Percentiles rank a stretch among this genome's conserved stretches.
Evolutionary conservation across 2,329 filamentous ascomycete genomes (phyloP).

Genomic region (Fusarium albosuccineum): DNA sequence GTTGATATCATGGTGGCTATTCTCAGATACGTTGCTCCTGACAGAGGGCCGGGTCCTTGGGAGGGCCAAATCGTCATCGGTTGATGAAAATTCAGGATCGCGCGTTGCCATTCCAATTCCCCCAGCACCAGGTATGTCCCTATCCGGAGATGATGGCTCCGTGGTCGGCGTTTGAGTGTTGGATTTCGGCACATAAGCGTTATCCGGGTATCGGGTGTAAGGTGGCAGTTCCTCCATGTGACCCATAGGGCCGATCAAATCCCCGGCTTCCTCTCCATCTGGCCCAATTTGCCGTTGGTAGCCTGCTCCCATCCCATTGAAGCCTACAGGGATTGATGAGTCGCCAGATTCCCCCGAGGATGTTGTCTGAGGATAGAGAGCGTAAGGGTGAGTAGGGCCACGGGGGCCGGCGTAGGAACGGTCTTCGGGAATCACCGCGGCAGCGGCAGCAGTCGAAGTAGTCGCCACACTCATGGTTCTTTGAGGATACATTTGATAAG

Average conservation of each 20-base stretch:
- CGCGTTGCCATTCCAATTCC: constrained; percentile 71
- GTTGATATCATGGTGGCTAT: constrained; percentile 68
- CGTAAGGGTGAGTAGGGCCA: constrained; percentile 86
- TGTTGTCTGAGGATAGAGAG: constrained; percentile 86
- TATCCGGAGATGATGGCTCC: constrained; percentile 23
- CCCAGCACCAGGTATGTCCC: constrained; percentile 67
- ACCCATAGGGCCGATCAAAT: constrained; percentile 87
- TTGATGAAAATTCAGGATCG: constrained; percentile 73
- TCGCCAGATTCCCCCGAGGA: constrained; percentile 60
- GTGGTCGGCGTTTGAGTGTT: constrained; percentile 22
- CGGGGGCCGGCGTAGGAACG: constrained; percentile 69
- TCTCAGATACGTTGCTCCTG: constrained; percentile 62
- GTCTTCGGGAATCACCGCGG: constrained; percentile 52
- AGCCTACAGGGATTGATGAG: constrained; percentile 75
- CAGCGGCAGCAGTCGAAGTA: constrained; percentile 74
- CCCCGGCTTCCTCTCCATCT: constrained; percentile 87
- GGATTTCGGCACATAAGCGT: constrained; percentile 62
- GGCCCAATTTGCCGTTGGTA: constrained; percentile 82
- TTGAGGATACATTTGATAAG: constrained; percentile 88
- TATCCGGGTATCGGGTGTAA: constrained; percentile 90
- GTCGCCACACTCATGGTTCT: constrained; percentile 78
- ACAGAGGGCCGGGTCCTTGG: constrained; percentile 65
- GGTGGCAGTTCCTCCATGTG: constrained; percentile 93
- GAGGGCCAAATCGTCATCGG: constrained; percentile 64
- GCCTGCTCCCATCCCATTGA: constrained; percentile 73